Percentiles rank a stretch among this genome's conserved stretches.
phyloP scores from a whole-genome alignment of 306 rosid species.

The Vigna nakashimae region DNA sequence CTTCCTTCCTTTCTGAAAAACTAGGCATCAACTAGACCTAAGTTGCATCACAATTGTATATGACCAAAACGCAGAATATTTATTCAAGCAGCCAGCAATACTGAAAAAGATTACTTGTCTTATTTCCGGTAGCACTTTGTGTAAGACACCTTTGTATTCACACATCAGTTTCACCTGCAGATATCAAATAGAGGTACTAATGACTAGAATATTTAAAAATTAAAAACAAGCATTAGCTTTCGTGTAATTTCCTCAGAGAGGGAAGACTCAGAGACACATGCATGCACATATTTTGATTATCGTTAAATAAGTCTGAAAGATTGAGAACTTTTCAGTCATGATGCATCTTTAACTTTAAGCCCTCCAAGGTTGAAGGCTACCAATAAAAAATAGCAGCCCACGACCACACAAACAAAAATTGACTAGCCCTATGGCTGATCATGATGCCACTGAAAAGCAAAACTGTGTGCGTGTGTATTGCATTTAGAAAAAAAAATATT shows the following conservation, averaged over 20 bases:
- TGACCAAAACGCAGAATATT: constrained; percentile 21
- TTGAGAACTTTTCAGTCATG: too few species aligned
- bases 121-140: constrained; percentile 74
- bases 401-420: too few species aligned
- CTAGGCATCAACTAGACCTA: constrained; percentile 17
- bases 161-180: constrained; percentile 73
- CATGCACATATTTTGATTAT: too few species aligned
- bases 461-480: neutral
- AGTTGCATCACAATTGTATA: neutral
- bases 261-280: too few species aligned
- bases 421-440: too few species aligned
- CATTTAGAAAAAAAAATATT: neutral
- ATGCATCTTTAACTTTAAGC: too few species aligned
- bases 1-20: constrained; percentile 30
- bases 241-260: too few species aligned
- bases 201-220: neutral
- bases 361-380: too few species aligned
- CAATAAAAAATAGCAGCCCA: too few species aligned
- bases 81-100: constrained; percentile 32
- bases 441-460: too few species aligned
- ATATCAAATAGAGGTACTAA: constrained; percentile 26
- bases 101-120: constrained; percentile 67
- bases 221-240: too few species aligned
- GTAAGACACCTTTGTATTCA: constrained; percentile 81
- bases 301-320: too few species aligned